Base-by-base conservation (phyloP, 306 rosid genomes). In the Vachellia pachyceras region DNA sequence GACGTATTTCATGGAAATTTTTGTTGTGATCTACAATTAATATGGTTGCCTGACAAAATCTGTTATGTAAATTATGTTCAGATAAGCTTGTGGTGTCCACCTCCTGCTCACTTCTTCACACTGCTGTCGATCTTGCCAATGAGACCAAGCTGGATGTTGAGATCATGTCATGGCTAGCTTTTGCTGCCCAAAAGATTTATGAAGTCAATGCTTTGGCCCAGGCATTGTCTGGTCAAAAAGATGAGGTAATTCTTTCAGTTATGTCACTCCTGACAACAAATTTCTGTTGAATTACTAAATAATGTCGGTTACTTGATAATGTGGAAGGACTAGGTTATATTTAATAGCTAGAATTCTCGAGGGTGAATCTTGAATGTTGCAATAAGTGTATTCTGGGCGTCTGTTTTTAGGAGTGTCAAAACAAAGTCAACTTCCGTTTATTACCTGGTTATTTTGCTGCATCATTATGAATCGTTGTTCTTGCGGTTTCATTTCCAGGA, bases 151-250 rank as follows among this genome's bases (percentile, higher is more conserved):
- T 94, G 80, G 98, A 94, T 78, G 71, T 83, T 11, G 98, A 94
- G 89, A 90, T 94, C 73, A 94, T 92, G 77, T 92, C 98, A 55
- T 94, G 98, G 98, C 78, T 94, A 2, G 98, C 98, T 77, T 94
- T 94, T 89, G 98, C 98, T 69, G 98, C 98, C 47, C 98, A 94
- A 85, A 94, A 94, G 58, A 49, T 94, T 87, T 82, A 89, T 77
- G 98, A 94, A 89, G 98, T 92, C 12, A 90, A 90, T 79, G 97
- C 98, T 82, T 84, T 94, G 94, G 95, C 98, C 60, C 84, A 78
- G 75, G 98, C 98, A 33, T 85, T 94, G 86, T 71, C 85, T 68
- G 97, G 97, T 77, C 77, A 85, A 1, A 94, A 90, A 94, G 91
- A 94, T 70, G 92, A 83, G 95, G 98, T 93, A 85, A 65, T 37